Evolutionary conservation across 495 filamentous ascomycete species (phyloP).

Genomic region (Neurospora sublineolata): DNA sequence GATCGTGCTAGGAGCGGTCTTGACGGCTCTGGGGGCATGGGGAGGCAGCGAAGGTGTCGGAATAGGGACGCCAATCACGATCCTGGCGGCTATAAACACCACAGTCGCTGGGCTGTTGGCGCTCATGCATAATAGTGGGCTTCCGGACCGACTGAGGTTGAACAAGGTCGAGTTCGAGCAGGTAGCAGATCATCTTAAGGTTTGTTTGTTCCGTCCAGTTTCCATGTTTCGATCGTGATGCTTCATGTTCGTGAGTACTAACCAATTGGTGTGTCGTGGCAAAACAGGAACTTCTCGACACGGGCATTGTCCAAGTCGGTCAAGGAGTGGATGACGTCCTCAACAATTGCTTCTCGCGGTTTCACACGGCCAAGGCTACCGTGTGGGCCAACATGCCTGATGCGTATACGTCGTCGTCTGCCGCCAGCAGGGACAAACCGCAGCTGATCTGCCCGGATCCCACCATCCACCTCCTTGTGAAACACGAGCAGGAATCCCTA

Average conservation of each 20-base stretch:
- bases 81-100: constrained; percentile 38
- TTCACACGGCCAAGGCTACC: constrained; percentile 26
- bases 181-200: constrained; percentile 35
- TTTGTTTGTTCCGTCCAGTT: background rate
- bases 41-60: constrained; percentile 10
- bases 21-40: constrained; percentile 33
- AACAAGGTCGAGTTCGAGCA: constrained; percentile 34
- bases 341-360: constrained; percentile 28
- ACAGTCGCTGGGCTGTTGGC: constrained; percentile 37
- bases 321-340: constrained; percentile 30
- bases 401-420: constrained; percentile 16
- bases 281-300: constrained; percentile 29
- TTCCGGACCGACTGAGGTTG: constrained; percentile 36
- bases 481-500: background rate
- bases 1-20: constrained; percentile 30
- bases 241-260: background rate
- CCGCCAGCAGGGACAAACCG: background rate
- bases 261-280: background rate
- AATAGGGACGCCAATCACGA: constrained; percentile 27
- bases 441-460: constrained; percentile 11
- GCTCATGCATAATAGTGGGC: constrained; percentile 39
- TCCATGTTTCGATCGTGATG: no score
- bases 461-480: constrained; percentile 2
- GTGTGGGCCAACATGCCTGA: constrained; percentile 35
- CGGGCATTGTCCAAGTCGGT: constrained; percentile 27